Percentiles rank a stretch among this genome's conserved stretches.
phyloP scores from a whole-genome alignment of 805 yeast genomes.

The Kuraishia capsulata region DNA sequence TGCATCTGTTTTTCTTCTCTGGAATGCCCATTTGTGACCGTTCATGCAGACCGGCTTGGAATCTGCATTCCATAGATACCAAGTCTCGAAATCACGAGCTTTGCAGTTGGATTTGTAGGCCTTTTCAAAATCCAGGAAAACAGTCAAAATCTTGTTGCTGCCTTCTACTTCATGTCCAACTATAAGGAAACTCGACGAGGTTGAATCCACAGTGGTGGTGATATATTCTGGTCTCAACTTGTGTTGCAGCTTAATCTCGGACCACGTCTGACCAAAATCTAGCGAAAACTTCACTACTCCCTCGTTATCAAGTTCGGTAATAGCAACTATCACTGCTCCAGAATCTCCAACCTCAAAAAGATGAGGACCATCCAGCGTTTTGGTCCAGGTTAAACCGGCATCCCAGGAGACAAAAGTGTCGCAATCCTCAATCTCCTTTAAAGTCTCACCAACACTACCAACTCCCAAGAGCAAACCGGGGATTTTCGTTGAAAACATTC shows the following conservation, averaged over 20 bases:
- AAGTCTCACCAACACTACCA: slow-evolving; percentile 25
- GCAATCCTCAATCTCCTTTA: slow-evolving; percentile 18
- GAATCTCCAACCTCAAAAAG: slow-evolving; percentile 55
- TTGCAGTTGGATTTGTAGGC: slow-evolving; percentile 14
- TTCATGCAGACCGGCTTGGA: slow-evolving; percentile 36
- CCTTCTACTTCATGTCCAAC: slow-evolving; percentile 24
- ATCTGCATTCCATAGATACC: slow-evolving; percentile 29
- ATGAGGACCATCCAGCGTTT: slow-evolving; percentile 42
- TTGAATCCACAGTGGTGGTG: slow-evolving; percentile 56
- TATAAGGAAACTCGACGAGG: slow-evolving; percentile 47
- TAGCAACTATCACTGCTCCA: slow-evolving; percentile 59
- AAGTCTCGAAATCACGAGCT: slow-evolving; percentile 47
- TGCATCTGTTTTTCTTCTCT: slow-evolving; percentile 55
- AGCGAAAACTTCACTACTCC: slow-evolving; percentile 38
- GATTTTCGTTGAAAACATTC: slow-evolving; percentile 27
- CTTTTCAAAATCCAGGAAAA: slow-evolving; percentile 38
- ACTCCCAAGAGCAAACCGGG: slow-evolving; percentile 37
- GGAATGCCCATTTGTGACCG: slow-evolving; percentile 59
- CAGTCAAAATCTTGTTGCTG: slow-evolving; percentile 26
- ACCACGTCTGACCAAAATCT: slow-evolving; percentile 63
- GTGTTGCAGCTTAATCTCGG: slow-evolving; percentile 30
- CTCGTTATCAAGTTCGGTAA: slow-evolving; percentile 29
- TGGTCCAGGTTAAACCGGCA: slow-evolving; percentile 59
- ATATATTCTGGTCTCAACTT: slow-evolving; percentile 31
- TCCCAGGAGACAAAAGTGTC: slow-evolving; percentile 55